Evolutionary conservation across 441 rosid genomes (phyloP), one percentile per base, ranked within the genome.

Genomic region (Euphorbia celastroides): DNA sequence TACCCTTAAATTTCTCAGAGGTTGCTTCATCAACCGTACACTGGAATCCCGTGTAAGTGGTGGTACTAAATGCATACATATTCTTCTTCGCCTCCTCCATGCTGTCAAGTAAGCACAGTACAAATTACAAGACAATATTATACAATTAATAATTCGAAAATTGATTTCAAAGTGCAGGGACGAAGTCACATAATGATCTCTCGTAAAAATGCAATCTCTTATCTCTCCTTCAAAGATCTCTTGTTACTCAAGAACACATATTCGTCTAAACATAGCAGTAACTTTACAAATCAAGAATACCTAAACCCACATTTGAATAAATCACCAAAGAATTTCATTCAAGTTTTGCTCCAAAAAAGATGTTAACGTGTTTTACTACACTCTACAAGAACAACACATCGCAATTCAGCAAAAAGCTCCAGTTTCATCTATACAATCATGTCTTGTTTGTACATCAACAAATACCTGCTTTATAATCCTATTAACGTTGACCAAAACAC

Each of bases 71-170:
- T 25, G 96, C 97, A 62, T 90, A 93, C 96, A 93, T 87, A 77
- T 90, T 93, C 83, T 87, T 87, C 88, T 89, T 90, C 14, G 99
- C 99, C 75, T 93, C 97, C 78, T 90, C 96, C 95, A 89, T 89
- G 80, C 99, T 93, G 83, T 30, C 58, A 70, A 51, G 73, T 42
- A 36, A 34, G 67, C 38, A 17, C 16, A 52, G 34, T 41, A 64
- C 41, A 62, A 42, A 34, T 14, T 32, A 13, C 19, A 38, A 44
- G 8, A 13, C 67, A 66, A 12, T 60, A 54, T 30, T 19, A 44
- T 4, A 36, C 17, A 57, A 20, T n/a, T n/a, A n/a, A n/a, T n/a
- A n/a, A n/a, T 28, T 57, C 8, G 16, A 57, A n/a, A 12, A 19
- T 26, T 11, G 22, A 55, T 30, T 31, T 23, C 41, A 3, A 51